Conservation (phyloP, 352 stramenopile genomes). For the Pythium sukuiense region DNA sequence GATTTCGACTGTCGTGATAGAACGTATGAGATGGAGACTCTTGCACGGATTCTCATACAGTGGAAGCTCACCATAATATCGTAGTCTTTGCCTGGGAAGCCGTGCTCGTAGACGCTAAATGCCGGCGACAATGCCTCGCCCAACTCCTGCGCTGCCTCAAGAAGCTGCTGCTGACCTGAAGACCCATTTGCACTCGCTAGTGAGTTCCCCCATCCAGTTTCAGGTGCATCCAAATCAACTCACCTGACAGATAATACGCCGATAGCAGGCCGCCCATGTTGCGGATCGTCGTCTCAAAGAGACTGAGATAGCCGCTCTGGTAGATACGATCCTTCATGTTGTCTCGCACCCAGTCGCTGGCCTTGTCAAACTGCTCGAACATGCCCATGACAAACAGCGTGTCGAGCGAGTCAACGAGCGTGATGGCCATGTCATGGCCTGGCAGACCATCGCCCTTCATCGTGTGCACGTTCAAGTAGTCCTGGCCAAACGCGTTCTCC, state of each 20-base stretch:
- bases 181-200: no score
- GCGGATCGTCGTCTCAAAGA: conserved; percentile 85
- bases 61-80: conserved; percentile 48
- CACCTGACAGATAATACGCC: conserved; percentile 63
- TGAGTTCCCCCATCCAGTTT: no score
- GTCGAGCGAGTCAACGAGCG: conserved; percentile 77
- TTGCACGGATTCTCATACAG: background rate
- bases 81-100: conserved; percentile 65
- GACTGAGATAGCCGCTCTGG: conserved; percentile 55
- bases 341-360: conserved; percentile 58
- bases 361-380: conserved; percentile 75
- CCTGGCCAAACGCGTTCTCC: conserved; percentile 63
- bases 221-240: background rate
- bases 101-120: conserved; percentile 51
- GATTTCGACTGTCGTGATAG: conserved; percentile 44
- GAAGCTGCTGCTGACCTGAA: conserved; percentile 51
- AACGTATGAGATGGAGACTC: no score
- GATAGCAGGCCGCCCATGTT: conserved; percentile 72
- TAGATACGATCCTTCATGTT: conserved; percentile 76
- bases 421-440: conserved; percentile 75
- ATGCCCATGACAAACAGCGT: conserved; percentile 76
- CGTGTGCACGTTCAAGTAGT: conserved; percentile 67
- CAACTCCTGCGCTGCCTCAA: conserved; percentile 61
- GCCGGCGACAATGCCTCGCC: conserved; percentile 60
- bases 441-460: conserved; percentile 57